These are phyloP conservation scores for Skeletonema marinoi DNA, from an alignment of 108 stramenopile species.

Conservation along the genomic window DNA sequence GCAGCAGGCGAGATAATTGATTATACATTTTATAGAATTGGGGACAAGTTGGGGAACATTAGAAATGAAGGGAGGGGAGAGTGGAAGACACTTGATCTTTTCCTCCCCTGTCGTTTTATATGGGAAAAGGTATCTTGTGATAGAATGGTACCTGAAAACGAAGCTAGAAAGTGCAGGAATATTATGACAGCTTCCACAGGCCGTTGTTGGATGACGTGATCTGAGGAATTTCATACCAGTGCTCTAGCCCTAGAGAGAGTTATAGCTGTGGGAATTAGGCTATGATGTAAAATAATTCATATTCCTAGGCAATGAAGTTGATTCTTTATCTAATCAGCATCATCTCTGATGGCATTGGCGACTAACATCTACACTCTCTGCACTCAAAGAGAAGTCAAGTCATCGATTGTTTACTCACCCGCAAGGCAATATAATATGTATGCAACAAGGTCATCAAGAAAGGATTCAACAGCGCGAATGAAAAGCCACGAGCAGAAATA, in stretches of 20 bases:
- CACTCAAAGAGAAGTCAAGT: too few species aligned
- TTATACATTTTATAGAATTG: slow-evolving; percentile 3
- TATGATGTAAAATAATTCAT: background rate
- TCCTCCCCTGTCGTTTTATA: background rate
- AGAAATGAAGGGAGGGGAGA: background rate
- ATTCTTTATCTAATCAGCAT: background rate
- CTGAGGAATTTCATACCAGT: background rate
- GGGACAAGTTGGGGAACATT: background rate
- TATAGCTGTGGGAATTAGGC: background rate
- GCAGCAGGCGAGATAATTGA: background rate
- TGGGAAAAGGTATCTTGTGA: background rate
- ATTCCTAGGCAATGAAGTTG: background rate
- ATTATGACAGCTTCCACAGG: background rate
- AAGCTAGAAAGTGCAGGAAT: background rate
- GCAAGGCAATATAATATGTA: too few species aligned
- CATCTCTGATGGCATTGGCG: too few species aligned
- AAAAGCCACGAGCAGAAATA: too few species aligned
- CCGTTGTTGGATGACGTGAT: slow-evolving; percentile 5
- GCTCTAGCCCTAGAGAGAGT: background rate
- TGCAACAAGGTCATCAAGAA: too few species aligned
- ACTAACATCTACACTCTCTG: too few species aligned
- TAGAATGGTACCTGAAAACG: background rate
- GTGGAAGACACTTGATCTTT: background rate
- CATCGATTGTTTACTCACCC: too few species aligned
- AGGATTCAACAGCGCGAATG: too few species aligned